Percentiles rank a stretch among this genome's conserved stretches.
Evolutionary conservation across 495 filamentous ascomycete genomes (phyloP).

Genomic region (Lentithecium fluviatile): DNA sequence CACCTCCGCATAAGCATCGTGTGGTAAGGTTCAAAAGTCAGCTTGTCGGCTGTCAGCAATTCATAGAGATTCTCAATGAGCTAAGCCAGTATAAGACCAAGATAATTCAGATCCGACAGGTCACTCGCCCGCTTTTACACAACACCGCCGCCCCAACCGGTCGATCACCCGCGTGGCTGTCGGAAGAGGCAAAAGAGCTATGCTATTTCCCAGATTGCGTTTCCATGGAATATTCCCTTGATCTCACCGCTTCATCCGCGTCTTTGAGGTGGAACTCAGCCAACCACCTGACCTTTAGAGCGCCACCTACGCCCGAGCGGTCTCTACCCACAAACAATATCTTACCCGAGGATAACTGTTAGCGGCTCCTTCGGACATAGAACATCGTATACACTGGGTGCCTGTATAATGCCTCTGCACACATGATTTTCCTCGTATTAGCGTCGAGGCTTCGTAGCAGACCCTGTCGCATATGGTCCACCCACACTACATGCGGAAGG

Average conservation of each 20-base stretch:
- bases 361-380: too few species aligned
- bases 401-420: too few species aligned
- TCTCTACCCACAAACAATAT: too few species aligned
- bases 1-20: too few species aligned
- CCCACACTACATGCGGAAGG: too few species aligned
- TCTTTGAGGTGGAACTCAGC: not conserved
- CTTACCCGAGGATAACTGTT: too few species aligned
- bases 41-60: too few species aligned
- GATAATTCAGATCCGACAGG: not conserved
- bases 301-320: not conserved
- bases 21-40: too few species aligned
- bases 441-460: too few species aligned
- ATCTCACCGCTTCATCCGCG: not conserved
- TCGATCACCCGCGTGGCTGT: slow-evolving; percentile 12
- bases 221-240: not conserved
- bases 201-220: not conserved
- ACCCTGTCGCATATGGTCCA: too few species aligned
- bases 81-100: slow-evolving; percentile 3
- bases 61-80: not conserved
- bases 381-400: too few species aligned
- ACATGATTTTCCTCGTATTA: too few species aligned
- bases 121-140: not conserved
- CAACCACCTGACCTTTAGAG: not conserved
- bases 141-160: slow-evolving; percentile 1
- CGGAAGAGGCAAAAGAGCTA: not conserved